Percentiles rank a stretch among this genome's conserved stretches.
Conservation (phyloP, 129 eudicot genomes). For the Helianthus tuberosus region DNA sequence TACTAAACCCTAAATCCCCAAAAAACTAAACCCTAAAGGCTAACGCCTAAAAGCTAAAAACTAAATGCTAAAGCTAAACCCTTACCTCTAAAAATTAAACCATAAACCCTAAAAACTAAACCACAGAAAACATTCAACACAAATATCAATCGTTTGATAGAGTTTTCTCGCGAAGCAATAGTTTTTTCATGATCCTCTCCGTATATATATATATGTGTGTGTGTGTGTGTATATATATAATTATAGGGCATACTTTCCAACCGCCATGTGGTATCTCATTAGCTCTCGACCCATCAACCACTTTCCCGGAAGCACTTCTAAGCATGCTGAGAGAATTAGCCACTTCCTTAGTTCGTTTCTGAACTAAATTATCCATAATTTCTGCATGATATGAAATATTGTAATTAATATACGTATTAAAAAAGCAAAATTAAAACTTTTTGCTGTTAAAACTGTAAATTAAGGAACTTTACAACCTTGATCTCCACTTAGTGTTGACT, state of each 20-base stretch:
- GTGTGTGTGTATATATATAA: too few relatives aligned
- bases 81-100: too few relatives aligned
- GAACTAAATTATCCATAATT: slow-evolving; percentile 48
- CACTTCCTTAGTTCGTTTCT: slow-evolving; percentile 68
- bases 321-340: slow-evolving; percentile 72
- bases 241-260: slow-evolving; percentile 72
- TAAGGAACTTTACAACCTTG: slow-evolving; percentile 36
- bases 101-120: too few relatives aligned
- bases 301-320: slow-evolving; percentile 70
- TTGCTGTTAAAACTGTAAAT: background rate
- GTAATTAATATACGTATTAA: background rate
- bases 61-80: too few relatives aligned
- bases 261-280: slow-evolving; percentile 46
- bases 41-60: too few relatives aligned
- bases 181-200: too few relatives aligned
- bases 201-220: too few relatives aligned
- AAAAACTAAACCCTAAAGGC: too few relatives aligned
- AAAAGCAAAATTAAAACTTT: background rate
- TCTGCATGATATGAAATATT: slow-evolving; percentile 39
- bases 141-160: too few relatives aligned
- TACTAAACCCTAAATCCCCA: too few relatives aligned
- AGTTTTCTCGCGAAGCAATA: too few relatives aligned
- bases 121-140: too few relatives aligned
- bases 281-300: slow-evolving; percentile 31
- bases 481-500: slow-evolving; percentile 37